A percentile compares a stretch with the other conserved stretches of the same genome.
Conservation (phyloP, 345 rosid species). For the Carallia brachiata region DNA sequence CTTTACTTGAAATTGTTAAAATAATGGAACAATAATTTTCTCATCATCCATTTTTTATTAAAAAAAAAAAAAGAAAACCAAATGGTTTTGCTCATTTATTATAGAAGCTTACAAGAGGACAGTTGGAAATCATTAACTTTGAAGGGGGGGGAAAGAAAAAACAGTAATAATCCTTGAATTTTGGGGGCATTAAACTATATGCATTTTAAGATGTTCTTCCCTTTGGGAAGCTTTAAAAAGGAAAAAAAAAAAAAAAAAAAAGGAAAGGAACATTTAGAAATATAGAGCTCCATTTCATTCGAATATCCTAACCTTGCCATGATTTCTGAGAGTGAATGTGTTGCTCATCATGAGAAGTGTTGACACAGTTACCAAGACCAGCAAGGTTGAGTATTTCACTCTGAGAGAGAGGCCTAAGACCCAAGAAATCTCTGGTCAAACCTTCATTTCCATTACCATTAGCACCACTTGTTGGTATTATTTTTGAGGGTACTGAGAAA, state of each 20-base stretch:
- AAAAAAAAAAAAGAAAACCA: too few relatives aligned
- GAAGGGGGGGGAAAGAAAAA: background rate
- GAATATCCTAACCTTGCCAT: conserved; percentile 55
- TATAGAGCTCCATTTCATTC: conserved; percentile 8
- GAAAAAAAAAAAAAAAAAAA: conserved; percentile 8
- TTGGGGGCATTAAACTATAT: conserved; percentile 15
- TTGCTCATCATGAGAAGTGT: conserved; percentile 46
- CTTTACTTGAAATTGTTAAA: too few relatives aligned
- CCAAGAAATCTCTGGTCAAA: conserved; percentile 87
- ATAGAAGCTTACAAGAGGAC: background rate
- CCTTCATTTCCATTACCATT: conserved; percentile 36
- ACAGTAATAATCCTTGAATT: background rate
- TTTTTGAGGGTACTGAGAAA: conserved; percentile 21
- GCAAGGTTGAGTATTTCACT: conserved; percentile 67
- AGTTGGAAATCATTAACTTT: background rate
- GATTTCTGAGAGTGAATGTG: conserved; percentile 44
- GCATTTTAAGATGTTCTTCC: conserved; percentile 31
- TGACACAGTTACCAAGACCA: conserved; percentile 58
- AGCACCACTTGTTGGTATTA: background rate
- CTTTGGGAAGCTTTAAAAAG: conserved; percentile 37
- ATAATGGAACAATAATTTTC: too few relatives aligned
- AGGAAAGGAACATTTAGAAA: background rate
- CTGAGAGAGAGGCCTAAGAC: conserved; percentile 65
- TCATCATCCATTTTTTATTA: too few relatives aligned
- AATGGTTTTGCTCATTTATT: too few relatives aligned